Percentiles rank a stretch among this genome's conserved stretches.
Conservation (phyloP, 345 rosid genomes). For the Arabidopsis suecica region DNA sequence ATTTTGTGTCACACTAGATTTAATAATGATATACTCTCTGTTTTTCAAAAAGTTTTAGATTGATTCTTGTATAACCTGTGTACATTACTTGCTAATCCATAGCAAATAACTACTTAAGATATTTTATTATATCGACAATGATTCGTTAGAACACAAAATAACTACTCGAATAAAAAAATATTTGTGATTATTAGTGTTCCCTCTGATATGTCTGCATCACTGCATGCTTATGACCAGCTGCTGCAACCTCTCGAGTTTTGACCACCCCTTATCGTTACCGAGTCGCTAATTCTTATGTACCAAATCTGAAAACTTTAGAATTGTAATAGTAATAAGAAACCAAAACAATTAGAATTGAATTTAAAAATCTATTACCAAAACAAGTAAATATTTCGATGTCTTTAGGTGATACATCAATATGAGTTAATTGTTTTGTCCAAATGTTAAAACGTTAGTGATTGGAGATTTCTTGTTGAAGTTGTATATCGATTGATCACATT, state of each 20-base stretch:
- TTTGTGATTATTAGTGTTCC: background rate
- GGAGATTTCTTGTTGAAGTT: too few species aligned
- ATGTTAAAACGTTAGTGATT: too few species aligned
- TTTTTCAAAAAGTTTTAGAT: background rate
- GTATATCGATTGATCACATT: too few species aligned
- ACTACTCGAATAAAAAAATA: too few species aligned
- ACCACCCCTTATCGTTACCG: conserved; percentile 16
- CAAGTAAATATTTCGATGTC: too few species aligned
- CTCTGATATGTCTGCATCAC: conserved; percentile 25
- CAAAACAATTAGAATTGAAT: too few species aligned
- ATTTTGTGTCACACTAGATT: conserved; percentile 5
- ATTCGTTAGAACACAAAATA: too few species aligned
- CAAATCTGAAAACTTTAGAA: background rate
- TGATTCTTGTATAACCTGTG: too few species aligned
- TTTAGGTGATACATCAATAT: too few species aligned
- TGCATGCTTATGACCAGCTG: background rate
- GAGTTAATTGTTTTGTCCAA: too few species aligned
- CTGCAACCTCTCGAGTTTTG: background rate
- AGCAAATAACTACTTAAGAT: background rate
- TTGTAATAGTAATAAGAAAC: background rate
- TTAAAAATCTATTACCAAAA: too few species aligned
- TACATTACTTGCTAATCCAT: background rate
- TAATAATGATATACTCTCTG: background rate
- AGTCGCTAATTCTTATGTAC: background rate
- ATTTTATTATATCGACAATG: background rate